phyloP scores from a whole-genome alignment of 768 basidiomycete genomes.

The Suillus alpinus region DNA sequence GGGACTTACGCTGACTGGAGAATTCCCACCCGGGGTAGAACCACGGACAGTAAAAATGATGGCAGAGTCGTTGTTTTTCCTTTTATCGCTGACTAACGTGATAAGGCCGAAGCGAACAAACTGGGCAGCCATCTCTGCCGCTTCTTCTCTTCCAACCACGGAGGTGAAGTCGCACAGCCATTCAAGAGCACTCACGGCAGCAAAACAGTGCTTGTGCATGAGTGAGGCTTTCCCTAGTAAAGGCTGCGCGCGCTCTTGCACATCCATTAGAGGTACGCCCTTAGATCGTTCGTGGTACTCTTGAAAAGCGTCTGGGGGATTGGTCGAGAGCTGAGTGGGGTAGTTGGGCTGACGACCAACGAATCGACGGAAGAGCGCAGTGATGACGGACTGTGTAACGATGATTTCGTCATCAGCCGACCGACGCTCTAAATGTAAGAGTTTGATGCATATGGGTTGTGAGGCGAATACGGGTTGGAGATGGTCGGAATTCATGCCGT shows the following conservation, averaged over 20 bases:
- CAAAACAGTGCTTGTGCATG: constrained; percentile 72
- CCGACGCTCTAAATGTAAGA: constrained; percentile 93
- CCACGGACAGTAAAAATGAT: constrained; percentile 92
- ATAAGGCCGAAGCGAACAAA: constrained; percentile 95
- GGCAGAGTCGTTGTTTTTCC: constrained; percentile 87
- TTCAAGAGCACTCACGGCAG: constrained; percentile 84
- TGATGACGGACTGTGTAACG: constrained; percentile 90
- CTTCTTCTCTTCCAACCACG: constrained; percentile 93
- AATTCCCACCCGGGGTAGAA: constrained; percentile 70
- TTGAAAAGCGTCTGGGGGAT: constrained; percentile 57
- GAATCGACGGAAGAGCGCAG: constrained; percentile 94
- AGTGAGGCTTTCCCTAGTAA: constrained; percentile 43
- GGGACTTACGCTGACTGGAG: constrained; percentile 64
- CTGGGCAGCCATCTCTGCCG: constrained; percentile 96
- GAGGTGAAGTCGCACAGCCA: constrained; percentile 99
- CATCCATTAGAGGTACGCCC: constrained; percentile 68
- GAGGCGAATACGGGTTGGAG: constrained; percentile 84
- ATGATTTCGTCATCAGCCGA: constrained; percentile 96
- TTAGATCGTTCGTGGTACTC: constrained; percentile 80
- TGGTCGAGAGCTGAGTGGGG: constrained; percentile 41
- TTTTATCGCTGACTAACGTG: constrained; percentile 82
- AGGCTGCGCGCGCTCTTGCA: constrained; percentile 63
- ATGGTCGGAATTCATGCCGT: constrained; percentile 95
- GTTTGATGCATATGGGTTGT: constrained; percentile 96
- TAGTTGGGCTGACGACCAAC: constrained; percentile 87